Evolutionary conservation across 306 rosid species (phyloP), one percentile per base, ranked within the genome.

Genomic region (Quercus dentata): DNA sequence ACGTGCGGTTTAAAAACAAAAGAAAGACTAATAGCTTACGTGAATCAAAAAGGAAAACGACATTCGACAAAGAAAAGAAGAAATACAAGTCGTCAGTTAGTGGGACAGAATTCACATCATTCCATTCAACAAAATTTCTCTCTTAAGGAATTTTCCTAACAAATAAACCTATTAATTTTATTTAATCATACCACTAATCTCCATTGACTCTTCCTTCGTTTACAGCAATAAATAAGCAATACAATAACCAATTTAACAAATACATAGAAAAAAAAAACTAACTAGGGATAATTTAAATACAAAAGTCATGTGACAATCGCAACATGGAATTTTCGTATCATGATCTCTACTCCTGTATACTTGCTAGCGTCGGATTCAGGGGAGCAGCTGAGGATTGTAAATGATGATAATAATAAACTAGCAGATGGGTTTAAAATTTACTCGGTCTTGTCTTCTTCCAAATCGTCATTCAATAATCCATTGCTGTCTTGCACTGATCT

Each of bases 381-480:
- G 64, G 79, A 81, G 78, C 57, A 73, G 74, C 73, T 31, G 68
- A 69, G 17, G 61, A 57, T 76, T 82, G 79, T 82, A 84, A 41
- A 41, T 41, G 46, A 83, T 19, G 79, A 68, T 69, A 74, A 78
- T 41, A 74, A 35, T 52, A 69, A 71, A 76, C 82, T 69, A 58
- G 79, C 27, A 72, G 62, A 71, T 76, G 70, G 30, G 56, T 75
- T 82, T 78, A 72, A 19, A 19, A 65, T 79, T 77, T 83, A 95
- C 81, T 87, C 96, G 71, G 89, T 93, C 86, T 95, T 95, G 86
- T 92, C 95, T 87, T 93, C 99, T 88, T 91, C 98, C 73, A 88
- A 74, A 83, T 87, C 93, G 23, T 80, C 97, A 80, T 87, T 86
- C 35, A 89, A 79, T 54, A 61, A 19, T 69, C 86, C 90, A 35